Evolutionary conservation across 1,284 basidiomycete species (phyloP), one percentile per base, ranked within the genome.

Genomic region (Pterulicium gracile): DNA sequence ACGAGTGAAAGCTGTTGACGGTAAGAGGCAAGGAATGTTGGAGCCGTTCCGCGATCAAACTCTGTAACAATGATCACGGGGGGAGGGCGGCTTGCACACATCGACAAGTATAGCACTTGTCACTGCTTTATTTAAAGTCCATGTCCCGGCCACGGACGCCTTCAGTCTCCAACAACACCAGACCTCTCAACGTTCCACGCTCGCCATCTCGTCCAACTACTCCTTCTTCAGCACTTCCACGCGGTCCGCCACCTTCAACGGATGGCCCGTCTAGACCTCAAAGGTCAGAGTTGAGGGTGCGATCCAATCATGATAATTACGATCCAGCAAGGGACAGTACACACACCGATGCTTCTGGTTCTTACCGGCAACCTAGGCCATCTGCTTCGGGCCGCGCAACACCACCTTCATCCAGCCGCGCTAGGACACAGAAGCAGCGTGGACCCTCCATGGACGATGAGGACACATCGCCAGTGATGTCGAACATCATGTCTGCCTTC

Each of bases 401-500:
- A 10, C 63, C 53, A 14, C 50, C 59, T 42, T 48, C 49, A 18
- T 61, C 51, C 20, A 45, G 61, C 21, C 56, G 62, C 21, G 56
- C 60, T 23, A 61, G 58, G 32, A 59, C 61, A 42, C 63, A 65
- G 44, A 62, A 55, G 35, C 54, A 66, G 15, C 59, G 63, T 52
- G 63, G 64, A 49, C 56, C 58, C 15, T 44, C 54, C 7, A 55
- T 57, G 4, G 62, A 65, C 39, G 64, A 67, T 48, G 64, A 57
- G 42, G n/a, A n/a, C n/a, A 66, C 70, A 2, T 70, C 74, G n/a
- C 71, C 76, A 34, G 63, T 66, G 4, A 61, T 73, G 4, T 56
- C 85, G 34, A 64, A 65, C n/a, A 74, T 72, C 15, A 62, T 82
- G 57, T 73, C 79, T 49, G 81, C 83, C 22, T 88, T 88, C 58